Evolutionary conservation across 352 stramenopile genomes (phyloP).

Genomic region (Phytophthora capsici): DNA sequence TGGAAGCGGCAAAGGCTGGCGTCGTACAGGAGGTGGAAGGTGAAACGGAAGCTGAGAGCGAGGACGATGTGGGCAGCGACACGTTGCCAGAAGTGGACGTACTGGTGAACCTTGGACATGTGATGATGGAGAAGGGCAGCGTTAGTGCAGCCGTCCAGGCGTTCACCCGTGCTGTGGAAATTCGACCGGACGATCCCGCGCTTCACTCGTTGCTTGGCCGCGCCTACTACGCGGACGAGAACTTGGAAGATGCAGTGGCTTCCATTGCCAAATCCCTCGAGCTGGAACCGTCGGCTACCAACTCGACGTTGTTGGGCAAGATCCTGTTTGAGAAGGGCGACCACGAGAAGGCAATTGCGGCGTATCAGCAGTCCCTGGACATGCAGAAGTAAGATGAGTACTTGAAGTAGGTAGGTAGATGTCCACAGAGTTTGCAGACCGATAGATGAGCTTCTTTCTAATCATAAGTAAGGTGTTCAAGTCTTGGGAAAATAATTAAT

Average conservation of each 20-base stretch:
- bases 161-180: constrained; percentile 85
- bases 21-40: constrained; percentile 12
- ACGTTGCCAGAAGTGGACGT: constrained; percentile 84
- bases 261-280: constrained; percentile 72
- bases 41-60: constrained; percentile 42
- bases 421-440: constrained; percentile 26
- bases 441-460: constrained; percentile 30
- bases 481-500: no score
- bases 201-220: constrained; percentile 83
- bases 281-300: constrained; percentile 79
- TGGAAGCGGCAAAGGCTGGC: constrained; percentile 31
- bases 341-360: constrained; percentile 85
- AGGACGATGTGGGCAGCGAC: constrained; percentile 72
- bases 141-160: constrained; percentile 78
- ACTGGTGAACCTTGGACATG: constrained; percentile 77
- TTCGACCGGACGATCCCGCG: constrained; percentile 73
- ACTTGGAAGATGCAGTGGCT: constrained; percentile 76
- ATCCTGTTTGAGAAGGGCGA: constrained; percentile 90
- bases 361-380: constrained; percentile 85
- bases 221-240: constrained; percentile 86
- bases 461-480: no score
- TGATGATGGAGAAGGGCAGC: constrained; percentile 87
- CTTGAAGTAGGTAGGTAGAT: constrained; percentile 33
- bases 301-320: constrained; percentile 86
- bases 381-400: constrained; percentile 57